phyloP scores from a whole-genome alignment of 495 filamentous ascomycete genomes.

The Bacidia rubella region DNA sequence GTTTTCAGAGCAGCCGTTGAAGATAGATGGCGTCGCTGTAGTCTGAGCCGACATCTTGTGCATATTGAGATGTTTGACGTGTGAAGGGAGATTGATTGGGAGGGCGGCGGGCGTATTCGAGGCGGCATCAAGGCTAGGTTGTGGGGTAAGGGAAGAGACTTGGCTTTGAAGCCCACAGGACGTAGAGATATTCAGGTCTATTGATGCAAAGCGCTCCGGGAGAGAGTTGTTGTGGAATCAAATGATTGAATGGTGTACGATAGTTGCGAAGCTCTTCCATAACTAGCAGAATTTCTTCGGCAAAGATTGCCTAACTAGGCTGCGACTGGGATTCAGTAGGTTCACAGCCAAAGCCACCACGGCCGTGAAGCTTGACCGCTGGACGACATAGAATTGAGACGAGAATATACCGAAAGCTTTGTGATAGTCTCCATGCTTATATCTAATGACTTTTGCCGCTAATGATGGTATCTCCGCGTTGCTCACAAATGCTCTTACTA shows the following conservation, averaged over 20 bases:
- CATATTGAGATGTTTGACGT: background rate
- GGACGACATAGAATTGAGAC: too few species aligned
- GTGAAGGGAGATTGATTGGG: background rate
- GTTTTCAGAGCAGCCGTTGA: constrained; percentile 31
- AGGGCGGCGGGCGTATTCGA: constrained; percentile 4
- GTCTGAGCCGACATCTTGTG: constrained; percentile 8
- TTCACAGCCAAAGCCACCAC: too few species aligned
- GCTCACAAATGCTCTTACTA: background rate
- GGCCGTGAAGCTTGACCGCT: too few species aligned
- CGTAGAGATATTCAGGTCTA: too few species aligned
- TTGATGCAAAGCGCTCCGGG: background rate
- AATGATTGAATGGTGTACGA: background rate
- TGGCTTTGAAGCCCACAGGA: background rate
- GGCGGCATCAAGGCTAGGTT: constrained; percentile 6
- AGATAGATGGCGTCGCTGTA: constrained; percentile 31
- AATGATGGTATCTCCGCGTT: background rate
- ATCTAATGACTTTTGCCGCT: background rate
- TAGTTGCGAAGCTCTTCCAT: background rate
- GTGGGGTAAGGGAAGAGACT: background rate
- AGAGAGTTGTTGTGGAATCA: background rate
- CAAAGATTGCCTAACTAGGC: background rate
- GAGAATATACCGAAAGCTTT: too few species aligned
- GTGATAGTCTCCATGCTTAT: background rate
- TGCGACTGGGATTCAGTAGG: too few species aligned
- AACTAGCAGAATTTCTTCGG: background rate